These are phyloP conservation scores for Chrysopogon serrulatus DNA, from an alignment of 176 grass and related monocot species.

Conservation along the genomic window DNA sequence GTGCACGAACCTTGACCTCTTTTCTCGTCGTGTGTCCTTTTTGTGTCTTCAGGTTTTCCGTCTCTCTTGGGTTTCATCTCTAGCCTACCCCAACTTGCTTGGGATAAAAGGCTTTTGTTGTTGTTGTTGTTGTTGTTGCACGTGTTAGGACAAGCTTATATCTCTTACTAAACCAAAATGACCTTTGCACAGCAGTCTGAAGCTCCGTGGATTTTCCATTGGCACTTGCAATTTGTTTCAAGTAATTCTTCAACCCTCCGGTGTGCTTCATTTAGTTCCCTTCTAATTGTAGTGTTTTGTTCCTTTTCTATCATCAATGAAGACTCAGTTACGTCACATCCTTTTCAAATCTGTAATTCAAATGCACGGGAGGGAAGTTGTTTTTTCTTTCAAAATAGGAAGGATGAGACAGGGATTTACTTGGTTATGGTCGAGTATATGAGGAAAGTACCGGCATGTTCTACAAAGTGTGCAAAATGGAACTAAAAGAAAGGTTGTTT, in stretches of 20 bases:
- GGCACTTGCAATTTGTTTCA: slow-evolving; percentile 45
- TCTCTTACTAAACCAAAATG: slow-evolving; percentile 16
- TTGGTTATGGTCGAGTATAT: background rate
- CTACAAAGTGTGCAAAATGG: background rate
- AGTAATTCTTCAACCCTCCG: slow-evolving; percentile 48
- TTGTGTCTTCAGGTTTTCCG: no score
- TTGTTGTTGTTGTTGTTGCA: no score
- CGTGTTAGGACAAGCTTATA: slow-evolving; percentile 2
- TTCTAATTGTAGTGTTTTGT: slow-evolving; percentile 34
- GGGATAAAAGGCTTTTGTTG: no score
- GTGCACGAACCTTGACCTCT: no score
- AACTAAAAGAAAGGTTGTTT: background rate
- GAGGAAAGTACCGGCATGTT: slow-evolving; percentile 4
- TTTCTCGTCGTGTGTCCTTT: no score
- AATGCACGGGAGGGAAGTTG: background rate
- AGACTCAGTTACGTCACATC: slow-evolving; percentile 37
- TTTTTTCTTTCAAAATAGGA: background rate
- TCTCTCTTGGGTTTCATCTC: no score
- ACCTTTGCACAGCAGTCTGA: slow-evolving; percentile 65
- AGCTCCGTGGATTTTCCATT: slow-evolving; percentile 45
- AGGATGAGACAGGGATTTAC: slow-evolving; percentile 8
- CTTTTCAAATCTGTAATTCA: slow-evolving; percentile 56
- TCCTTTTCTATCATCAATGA: slow-evolving; percentile 38
- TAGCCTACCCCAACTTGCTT: no score
- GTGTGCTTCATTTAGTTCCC: slow-evolving; percentile 47